These are phyloP conservation scores for Knoxia roxburghii DNA, from an alignment of 257 asterid species.

Conservation along the genomic window DNA sequence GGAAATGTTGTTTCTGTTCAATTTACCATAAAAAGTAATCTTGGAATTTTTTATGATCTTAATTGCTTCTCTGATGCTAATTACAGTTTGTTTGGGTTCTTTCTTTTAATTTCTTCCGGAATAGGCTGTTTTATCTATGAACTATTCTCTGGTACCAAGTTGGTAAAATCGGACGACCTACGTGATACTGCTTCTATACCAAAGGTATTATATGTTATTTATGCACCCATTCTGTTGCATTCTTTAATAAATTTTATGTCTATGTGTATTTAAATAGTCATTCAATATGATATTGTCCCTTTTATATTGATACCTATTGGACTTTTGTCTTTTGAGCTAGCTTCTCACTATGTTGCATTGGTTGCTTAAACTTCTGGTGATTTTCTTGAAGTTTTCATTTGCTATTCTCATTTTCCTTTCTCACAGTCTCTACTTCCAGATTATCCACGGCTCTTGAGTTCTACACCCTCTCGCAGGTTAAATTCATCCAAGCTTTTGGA, in stretches of 20 bases:
- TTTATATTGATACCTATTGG: neutral
- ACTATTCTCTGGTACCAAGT: constrained; percentile 82
- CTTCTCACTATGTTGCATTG: constrained; percentile 11
- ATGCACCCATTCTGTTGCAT: neutral
- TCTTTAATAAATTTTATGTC: constrained; percentile 8
- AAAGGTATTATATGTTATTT: constrained; percentile 48
- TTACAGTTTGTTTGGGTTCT: constrained; percentile 11
- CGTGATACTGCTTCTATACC: constrained; percentile 79
- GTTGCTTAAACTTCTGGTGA: constrained; percentile 22
- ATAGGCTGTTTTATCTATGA: constrained; percentile 95
- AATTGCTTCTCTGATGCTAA: neutral
- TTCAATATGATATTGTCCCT: too few species aligned
- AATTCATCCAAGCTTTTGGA: constrained; percentile 96
- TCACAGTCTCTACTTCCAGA: constrained; percentile 96
- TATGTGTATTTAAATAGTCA: too few species aligned
- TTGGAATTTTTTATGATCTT: neutral
- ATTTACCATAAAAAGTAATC: neutral
- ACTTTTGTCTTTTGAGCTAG: constrained; percentile 13
- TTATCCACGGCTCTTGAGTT: constrained; percentile 92
- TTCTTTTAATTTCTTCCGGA: constrained; percentile 20
- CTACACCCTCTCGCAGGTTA: constrained; percentile 90
- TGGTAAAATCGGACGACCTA: constrained; percentile 86
- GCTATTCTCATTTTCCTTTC: constrained; percentile 33
- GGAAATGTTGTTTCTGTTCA: neutral
- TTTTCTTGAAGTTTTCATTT: constrained; percentile 26